Evolutionary conservation across 2,329 filamentous ascomycete species (phyloP), one percentile per base, ranked within the genome.

Genomic region (Pyricularia pennisetigena): DNA sequence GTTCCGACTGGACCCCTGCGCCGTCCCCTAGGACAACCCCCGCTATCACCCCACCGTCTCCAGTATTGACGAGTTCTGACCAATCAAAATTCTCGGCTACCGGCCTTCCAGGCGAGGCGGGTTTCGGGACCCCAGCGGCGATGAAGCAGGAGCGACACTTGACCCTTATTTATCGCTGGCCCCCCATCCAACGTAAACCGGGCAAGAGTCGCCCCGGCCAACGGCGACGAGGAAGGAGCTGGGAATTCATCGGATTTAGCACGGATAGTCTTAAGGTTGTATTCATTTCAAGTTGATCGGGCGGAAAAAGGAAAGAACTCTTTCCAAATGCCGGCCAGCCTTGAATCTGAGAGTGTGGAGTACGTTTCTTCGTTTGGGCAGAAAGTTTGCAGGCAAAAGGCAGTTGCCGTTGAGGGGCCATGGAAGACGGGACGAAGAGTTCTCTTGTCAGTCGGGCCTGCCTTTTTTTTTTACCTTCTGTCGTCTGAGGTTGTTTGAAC

Each of bases 101-200:
- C 62, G 65, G 65, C 74, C 73, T 32, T 74, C 76, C 74, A 77
- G 73, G 75, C 76, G 75, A 70, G 69, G 69, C 71, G 71, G 70
- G 79, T 81, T 80, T 81, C 79, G 78, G 59, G 24, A 68, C 69
- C 72, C 69, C 75, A 72, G 72, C 74, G 71, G 68, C 74, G 78
- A 77, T 79, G 78, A 80, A 72, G 77, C 76, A 74, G 77, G 57
- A 75, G 77, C 75, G 71, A 75, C 23, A 69, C 70, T 68, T 61
- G 23, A 61, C 57, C 57, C 23, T 26, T 23, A 24, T 26, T 24
- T 26, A 61, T 16, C 12, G 41, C 41, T 49, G 41, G 41, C 35
- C 35, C 41, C 41, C 41, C 41, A 20, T n/a, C 41, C 41, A 49
- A 49, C 41, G 41, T n/a, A 49, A 49, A 49, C 41, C 41, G 41